Percentiles rank a stretch among this genome's conserved stretches.
Evolutionary conservation across 306 rosid species (phyloP).

Genomic region (Citrullus mucosospermus): DNA sequence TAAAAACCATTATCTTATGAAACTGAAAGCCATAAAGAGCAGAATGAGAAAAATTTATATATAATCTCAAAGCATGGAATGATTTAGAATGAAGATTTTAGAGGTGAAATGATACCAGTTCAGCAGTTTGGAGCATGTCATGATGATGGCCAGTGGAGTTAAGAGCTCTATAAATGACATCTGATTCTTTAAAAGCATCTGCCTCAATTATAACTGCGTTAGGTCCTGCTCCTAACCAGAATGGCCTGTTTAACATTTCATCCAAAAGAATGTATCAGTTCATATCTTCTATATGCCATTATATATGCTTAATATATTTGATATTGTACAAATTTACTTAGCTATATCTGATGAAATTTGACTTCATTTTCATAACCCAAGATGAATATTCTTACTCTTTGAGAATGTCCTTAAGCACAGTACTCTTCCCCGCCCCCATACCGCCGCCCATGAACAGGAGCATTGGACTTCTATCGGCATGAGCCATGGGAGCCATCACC

Average conservation of each 20-base stretch:
- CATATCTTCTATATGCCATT: neutral
- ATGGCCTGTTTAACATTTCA: constrained; percentile 50
- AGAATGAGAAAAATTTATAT: neutral
- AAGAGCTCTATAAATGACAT: constrained; percentile 84
- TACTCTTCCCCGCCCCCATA: constrained; percentile 99
- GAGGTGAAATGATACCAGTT: constrained; percentile 34
- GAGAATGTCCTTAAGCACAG: constrained; percentile 82
- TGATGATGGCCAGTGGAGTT: constrained; percentile 78
- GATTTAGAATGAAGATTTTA: neutral
- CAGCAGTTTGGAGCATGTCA: constrained; percentile 90
- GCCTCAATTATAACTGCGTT: constrained; percentile 90
- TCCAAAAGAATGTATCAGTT: constrained; percentile 6
- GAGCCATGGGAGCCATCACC: constrained; percentile 97
- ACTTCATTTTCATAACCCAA: neutral
- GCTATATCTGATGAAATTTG: neutral
- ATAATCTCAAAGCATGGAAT: neutral
- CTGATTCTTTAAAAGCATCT: constrained; percentile 95
- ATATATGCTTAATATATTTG: neutral
- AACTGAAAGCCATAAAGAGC: neutral
- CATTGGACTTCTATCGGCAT: constrained; percentile 82
- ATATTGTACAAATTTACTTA: neutral
- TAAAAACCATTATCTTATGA: neutral
- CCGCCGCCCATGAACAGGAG: constrained; percentile 98
- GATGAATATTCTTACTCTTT: constrained; percentile 54
- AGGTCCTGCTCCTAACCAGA: constrained; percentile 82